These are phyloP conservation scores for Paxillus ammoniavirescens DNA, from an alignment of 768 basidiomycete species.

Conservation along the genomic window DNA sequence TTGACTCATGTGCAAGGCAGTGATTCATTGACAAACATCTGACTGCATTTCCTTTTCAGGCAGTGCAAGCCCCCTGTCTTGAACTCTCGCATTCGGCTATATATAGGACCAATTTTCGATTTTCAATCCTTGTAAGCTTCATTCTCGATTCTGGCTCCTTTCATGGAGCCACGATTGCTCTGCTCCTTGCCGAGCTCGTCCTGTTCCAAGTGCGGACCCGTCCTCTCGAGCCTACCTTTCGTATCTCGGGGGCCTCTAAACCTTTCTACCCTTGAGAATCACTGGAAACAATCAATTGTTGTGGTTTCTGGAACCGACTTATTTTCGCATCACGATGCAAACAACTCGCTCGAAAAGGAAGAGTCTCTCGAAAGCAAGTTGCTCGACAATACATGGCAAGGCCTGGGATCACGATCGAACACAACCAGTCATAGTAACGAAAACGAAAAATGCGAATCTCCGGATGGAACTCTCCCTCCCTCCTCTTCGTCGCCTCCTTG, in stretches of 20 bases:
- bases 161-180: constrained; percentile 2
- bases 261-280: background rate
- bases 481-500: constrained; percentile 21
- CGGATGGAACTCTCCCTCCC: constrained; percentile 13
- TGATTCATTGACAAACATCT: no score
- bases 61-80: no score
- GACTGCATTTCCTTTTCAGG: no score
- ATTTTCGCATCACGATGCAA: background rate
- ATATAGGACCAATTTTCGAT: no score
- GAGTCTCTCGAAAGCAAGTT: background rate
- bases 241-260: background rate
- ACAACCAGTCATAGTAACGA: background rate
- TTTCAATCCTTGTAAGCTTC: no score
- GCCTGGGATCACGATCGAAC: background rate
- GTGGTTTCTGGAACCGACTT: background rate
- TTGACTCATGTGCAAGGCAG: no score
- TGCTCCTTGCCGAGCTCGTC: background rate
- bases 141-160: background rate
- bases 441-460: constrained; percentile 2
- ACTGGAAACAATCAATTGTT: background rate
- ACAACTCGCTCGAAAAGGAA: background rate
- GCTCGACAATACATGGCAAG: background rate
- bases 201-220: constrained; percentile 7
- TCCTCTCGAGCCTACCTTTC: background rate
- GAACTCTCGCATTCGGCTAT: no score